Percentiles rank a stretch among this genome's conserved stretches.
These are phyloP conservation scores for Chrysanthemum lavandulifolium DNA, from an alignment of 129 eudicot species.

Conservation along the genomic window DNA sequence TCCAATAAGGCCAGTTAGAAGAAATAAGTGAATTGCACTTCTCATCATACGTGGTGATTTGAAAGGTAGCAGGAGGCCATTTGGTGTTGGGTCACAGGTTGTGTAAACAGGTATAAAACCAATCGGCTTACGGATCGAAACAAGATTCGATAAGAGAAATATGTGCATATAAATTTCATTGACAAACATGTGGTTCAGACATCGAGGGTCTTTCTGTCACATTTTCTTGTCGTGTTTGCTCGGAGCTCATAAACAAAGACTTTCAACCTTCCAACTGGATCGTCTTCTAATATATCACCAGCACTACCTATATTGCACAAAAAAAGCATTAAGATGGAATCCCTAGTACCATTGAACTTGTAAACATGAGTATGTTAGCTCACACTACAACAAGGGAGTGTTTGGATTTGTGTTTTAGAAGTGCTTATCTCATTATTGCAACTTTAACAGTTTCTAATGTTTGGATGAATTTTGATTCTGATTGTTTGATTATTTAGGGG, in stretches of 20 bases:
- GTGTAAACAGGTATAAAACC: conserved; percentile 75
- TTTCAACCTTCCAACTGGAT: conserved; percentile 40
- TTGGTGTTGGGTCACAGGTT: conserved; percentile 83
- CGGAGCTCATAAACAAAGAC: conserved; percentile 80
- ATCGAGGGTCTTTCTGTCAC: conserved; percentile 75
- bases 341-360: no score
- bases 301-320: conserved; percentile 6
- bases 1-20: conserved; percentile 94
- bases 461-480: no score
- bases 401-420: no score
- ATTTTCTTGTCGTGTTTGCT: conserved; percentile 88
- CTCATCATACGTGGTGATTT: conserved; percentile 87
- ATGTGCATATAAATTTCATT: conserved; percentile 83
- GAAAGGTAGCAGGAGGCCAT: conserved; percentile 72
- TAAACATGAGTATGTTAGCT: no score
- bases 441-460: no score
- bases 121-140: conserved; percentile 80
- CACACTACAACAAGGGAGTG: no score
- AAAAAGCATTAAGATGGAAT: no score
- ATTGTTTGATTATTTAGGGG: no score
- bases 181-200: conserved; percentile 93
- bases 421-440: no score
- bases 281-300: background rate
- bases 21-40: conserved; percentile 82
- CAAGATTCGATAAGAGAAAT: conserved; percentile 72